A percentile compares a stretch with the other conserved stretches of the same genome.
phyloP scores from a whole-genome alignment of 75 land plant species.

The Cunninghamia lanceolata region DNA sequence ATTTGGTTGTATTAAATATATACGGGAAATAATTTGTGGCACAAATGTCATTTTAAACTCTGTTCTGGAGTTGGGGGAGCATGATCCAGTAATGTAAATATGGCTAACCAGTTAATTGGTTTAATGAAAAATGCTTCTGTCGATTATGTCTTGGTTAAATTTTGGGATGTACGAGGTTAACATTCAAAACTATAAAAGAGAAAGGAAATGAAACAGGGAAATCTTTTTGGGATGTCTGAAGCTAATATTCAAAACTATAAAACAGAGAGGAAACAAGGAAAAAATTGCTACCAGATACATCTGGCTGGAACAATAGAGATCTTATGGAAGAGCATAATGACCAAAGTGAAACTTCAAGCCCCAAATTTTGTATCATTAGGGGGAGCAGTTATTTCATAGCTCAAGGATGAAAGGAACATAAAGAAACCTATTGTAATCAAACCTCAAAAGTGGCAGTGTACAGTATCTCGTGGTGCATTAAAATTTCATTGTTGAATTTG shows the following conservation, averaged over 20 bases:
- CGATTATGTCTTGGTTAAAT: background rate
- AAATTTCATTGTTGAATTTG: background rate
- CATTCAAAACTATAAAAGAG: background rate
- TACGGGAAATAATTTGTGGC: background rate
- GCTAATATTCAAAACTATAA: background rate
- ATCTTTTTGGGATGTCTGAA: background rate
- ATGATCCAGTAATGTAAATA: background rate
- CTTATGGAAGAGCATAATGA: background rate
- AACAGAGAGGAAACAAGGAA: background rate
- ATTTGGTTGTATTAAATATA: background rate
- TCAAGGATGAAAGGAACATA: background rate
- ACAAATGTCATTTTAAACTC: constrained; percentile 3
- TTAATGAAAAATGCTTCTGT: background rate
- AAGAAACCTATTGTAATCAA: background rate
- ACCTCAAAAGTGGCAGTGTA: background rate
- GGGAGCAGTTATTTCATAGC: background rate
- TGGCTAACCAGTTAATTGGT: background rate
- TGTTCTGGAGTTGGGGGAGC: background rate
- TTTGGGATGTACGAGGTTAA: background rate
- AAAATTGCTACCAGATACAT: background rate
- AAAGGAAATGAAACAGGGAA: background rate
- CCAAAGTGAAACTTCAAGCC: background rate
- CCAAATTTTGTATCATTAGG: background rate
- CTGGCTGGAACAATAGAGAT: background rate
- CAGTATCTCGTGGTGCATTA: background rate